A percentile compares a stretch with the other conserved stretches of the same genome.
These are phyloP conservation scores for Tetrahymena elliotti DNA, from an alignment of 73 alveolate species.

Conservation along the genomic window DNA sequence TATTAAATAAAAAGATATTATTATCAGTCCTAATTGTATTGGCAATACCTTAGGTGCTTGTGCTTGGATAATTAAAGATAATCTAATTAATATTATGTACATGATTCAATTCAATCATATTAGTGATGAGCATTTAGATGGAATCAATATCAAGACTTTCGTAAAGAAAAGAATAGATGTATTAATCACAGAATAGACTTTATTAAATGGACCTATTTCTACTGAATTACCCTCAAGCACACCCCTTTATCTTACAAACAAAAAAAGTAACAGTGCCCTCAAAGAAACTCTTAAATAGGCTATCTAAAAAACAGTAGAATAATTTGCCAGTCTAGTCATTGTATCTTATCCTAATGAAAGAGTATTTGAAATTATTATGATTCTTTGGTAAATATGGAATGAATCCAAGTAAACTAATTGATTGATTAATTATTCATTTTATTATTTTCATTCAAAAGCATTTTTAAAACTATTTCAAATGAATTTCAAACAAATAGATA, in stretches of 20 bases:
- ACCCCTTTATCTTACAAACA: not conserved
- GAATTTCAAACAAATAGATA: too few species aligned
- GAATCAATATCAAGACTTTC: not conserved
- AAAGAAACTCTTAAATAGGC: not conserved
- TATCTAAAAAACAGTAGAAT: not conserved
- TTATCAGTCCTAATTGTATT: not conserved
- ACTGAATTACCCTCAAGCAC: not conserved
- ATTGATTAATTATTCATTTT: too few species aligned
- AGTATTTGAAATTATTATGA: not conserved
- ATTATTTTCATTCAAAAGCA: too few species aligned
- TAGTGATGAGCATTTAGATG: not conserved
- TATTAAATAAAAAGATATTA: not conserved
- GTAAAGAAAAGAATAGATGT: not conserved
- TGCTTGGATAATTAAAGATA: not conserved
- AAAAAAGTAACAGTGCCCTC: not conserved
- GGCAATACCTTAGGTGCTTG: not conserved
- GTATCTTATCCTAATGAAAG: not conserved
- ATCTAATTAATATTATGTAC: not conserved
- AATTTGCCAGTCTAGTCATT: not conserved
- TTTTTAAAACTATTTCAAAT: too few species aligned
- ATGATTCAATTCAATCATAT: not conserved
- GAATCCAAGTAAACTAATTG: not conserved
- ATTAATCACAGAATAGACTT: not conserved
- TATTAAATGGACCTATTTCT: not conserved
- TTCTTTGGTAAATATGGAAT: not conserved